Evolutionary conservation across 352 stramenopile species (phyloP), one percentile per base, ranked within the genome.

Genomic region (Phytopythium litorale): DNA sequence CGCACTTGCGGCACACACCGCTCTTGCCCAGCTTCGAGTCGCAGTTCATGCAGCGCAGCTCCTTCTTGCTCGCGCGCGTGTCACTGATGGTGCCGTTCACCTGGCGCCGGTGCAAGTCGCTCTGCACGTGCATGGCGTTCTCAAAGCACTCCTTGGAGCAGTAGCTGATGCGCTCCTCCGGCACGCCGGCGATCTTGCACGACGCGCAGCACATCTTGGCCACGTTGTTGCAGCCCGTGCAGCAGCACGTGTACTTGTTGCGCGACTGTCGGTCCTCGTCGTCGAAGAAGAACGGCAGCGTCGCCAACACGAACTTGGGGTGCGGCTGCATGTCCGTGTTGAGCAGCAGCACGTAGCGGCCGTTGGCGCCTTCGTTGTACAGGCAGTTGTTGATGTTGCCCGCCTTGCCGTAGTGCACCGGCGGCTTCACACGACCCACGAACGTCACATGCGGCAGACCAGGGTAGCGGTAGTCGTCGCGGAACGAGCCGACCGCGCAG

Each of bases 351-450:
- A 88, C 68, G 71, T 96, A 94, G 13, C 84, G 81, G 0, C 84
- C 88, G 63, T 78, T 91, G 4, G 84, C 72, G 7, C 87, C 87
- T 70, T 96, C 88, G 63, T 96, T 95, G 73, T 94, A 94, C 67
- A 95, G 65, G 35, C 72, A 84, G 65, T 96, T 96, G 77, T 96
- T 96, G 65, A 96, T 91, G 78, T 96, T 96, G 9, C 88, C 88
- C 8, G 88, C 88, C 70, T 96, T 95, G 0, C 79, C 89, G 76
- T 90, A 90, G 71, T 96, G 81, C 21, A 58, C 69, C 46, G 75
- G 58, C 0, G 86, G 79, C 71, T 95, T 95, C 28, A 95, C 81
- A 65, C 86, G 86, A 4, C 86, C 86, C 5, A 93, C 60, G 43
- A 76, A 95, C 0, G 82, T 92, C 50, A 95, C 86, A 30, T 95